phyloP scores from a whole-genome alignment of 1,284 basidiomycete genomes.

The Malassezia sp. region DNA sequence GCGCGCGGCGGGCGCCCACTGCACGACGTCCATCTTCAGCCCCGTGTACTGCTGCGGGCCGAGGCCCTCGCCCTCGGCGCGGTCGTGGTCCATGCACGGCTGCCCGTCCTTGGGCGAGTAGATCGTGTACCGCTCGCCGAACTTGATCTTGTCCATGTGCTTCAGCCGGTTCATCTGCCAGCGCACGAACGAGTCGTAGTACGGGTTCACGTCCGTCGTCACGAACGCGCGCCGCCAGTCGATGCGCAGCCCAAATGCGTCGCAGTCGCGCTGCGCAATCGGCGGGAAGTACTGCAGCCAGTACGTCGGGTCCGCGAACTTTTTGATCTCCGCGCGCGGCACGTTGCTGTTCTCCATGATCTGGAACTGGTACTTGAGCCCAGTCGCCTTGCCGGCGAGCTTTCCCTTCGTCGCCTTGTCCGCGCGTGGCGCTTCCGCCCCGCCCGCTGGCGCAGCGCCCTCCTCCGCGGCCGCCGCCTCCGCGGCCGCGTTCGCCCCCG shows the following conservation, averaged over 20 bases:
- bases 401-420: conserved; percentile 92
- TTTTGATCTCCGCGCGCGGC: conserved; percentile 77
- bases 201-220: conserved; percentile 90
- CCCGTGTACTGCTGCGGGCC: conserved; percentile 94
- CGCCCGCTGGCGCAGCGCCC: conserved; percentile 17
- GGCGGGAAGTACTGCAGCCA: conserved; percentile 96
- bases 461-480: conserved; percentile 48
- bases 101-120: conserved; percentile 99
- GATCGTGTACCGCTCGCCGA: conserved; percentile 95
- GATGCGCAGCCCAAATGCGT: conserved; percentile 76
- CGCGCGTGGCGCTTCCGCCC: conserved; percentile 15
- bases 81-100: conserved; percentile 99
- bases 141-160: conserved; percentile 54
- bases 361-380: conserved; percentile 94
- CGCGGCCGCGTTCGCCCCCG: conserved; percentile 55
- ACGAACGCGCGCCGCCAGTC: conserved; percentile 95
- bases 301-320: conserved; percentile 82
- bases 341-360: conserved; percentile 81
- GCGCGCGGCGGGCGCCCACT: conserved; percentile 52
- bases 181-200: conserved; percentile 91
- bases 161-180: conserved; percentile 97
- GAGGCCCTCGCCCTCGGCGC: conserved; percentile 83
- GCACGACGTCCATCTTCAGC: conserved; percentile 83
- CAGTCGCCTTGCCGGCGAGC: conserved; percentile 80
- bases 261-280: conserved; percentile 74